Base-by-base conservation (phyloP, 2,329 filamentous ascomycete genomes). In the Bimuria novae-zelandiae region DNA sequence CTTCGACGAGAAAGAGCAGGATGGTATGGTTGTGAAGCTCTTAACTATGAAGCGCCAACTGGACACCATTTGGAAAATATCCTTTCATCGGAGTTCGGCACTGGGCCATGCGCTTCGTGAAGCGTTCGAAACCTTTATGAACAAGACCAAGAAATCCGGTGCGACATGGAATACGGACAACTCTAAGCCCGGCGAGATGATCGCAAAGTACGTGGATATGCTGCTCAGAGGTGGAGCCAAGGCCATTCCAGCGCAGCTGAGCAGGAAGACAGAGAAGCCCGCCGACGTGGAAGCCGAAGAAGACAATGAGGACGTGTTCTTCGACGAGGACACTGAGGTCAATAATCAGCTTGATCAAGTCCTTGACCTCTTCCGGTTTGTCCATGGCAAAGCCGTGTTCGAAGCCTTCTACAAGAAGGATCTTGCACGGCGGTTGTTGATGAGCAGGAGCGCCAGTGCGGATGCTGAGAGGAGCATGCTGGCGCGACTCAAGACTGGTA, bases 391-490 rank as follows among this genome's bases (percentile, higher is more conserved):
- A 73, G 93, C 95, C 50, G 90, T 97, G 0, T 99, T 99, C 59
- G 94, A 99, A 72, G 93, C 94, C 1, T 99, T 99, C 71, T 99
- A 99, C 82, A 99, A 99, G 79, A 96, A 94, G 67, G 94, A 97
- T 68, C 82, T 99, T 45, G 93, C 95, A 1, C 84, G 92, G 14
- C 84, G 94, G 41, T 77, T 99, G 36, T 81, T 99, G 50, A 92
- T 97, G 90, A 89, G 88, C 33, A 85, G 92, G 59, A 97, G 92
- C 70, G 92, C 93, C 19, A 97, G 91, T 68, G 89, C 93, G 51
- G 94, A 99, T 74, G 93, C 94, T 0, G 95, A 99, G 76, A 85
- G 92, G 58, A 96, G 89, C 75, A 99, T 99, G 94, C 82, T 99
- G 42, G 82, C 89, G 22, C 90, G 95, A 61, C 81, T 99, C 23